phyloP scores from a whole-genome alignment of 768 basidiomycete genomes.

The Tulasnella sp. region DNA sequence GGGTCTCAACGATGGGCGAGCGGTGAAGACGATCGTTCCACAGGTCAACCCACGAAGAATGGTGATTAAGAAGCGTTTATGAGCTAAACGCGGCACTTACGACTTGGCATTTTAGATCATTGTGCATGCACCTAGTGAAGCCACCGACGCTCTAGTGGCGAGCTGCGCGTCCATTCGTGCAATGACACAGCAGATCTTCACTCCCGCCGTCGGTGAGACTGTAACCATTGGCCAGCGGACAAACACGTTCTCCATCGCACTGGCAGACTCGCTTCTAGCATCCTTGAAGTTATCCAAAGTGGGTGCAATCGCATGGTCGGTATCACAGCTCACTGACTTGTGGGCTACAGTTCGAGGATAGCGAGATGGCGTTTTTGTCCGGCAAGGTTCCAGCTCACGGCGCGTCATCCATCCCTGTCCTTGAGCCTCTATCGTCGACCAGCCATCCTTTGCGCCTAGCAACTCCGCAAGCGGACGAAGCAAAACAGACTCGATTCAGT shows the following conservation, averaged over 20 bases:
- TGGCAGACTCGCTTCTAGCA: conserved; percentile 79
- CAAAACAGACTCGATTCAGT: conserved; percentile 44
- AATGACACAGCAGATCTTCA: conserved; percentile 88
- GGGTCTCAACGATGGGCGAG: conserved; percentile 91
- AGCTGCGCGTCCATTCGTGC: conserved; percentile 76
- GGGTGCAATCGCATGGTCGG: conserved; percentile 29
- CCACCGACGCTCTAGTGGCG: conserved; percentile 65
- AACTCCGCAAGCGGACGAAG: conserved; percentile 26
- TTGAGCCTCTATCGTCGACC: conserved; percentile 42
- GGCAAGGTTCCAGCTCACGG: conserved; percentile 81
- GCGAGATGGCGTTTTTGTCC: conserved; percentile 87
- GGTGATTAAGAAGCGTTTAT: conserved; percentile 40
- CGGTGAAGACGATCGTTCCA: conserved; percentile 92
- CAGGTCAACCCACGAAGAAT: conserved; percentile 95
- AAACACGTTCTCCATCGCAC: conserved; percentile 86
- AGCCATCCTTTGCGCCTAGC: conserved; percentile 26
- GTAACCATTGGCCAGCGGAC: conserved; percentile 94
- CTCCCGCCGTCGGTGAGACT: conserved; percentile 65
- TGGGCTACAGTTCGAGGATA: conserved; percentile 82
- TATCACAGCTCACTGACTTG: neutral
- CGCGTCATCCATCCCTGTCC: conserved; percentile 79
- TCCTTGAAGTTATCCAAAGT: conserved; percentile 82
- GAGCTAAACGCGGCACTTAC: neutral
- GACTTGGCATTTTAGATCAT: conserved; percentile 53
- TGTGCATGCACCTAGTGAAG: conserved; percentile 63